Conservation (phyloP, 164 flowering plant genomes). For the Nymphaea thermarum region DNA sequence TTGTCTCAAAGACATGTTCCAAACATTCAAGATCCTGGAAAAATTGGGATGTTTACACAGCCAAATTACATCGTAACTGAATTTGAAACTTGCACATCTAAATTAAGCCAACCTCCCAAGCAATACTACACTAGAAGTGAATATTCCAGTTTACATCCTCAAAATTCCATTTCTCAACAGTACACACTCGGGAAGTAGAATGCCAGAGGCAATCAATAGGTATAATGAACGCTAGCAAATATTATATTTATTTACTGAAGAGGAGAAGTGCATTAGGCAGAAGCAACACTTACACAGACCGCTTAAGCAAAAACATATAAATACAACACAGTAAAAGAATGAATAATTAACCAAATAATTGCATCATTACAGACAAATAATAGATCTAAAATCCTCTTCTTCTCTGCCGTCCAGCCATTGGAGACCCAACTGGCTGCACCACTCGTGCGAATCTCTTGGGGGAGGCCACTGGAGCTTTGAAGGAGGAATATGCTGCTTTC, state of each 20-base stretch:
- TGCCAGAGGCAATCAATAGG: no score
- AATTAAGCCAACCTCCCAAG: no score
- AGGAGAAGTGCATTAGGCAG: background rate
- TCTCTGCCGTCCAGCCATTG: constrained; percentile 46
- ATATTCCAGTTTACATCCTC: no score
- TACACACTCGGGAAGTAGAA: no score
- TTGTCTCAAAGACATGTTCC: no score
- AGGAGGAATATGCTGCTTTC: constrained; percentile 45
- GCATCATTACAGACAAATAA: background rate
- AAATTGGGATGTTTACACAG: no score
- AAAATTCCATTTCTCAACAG: no score
- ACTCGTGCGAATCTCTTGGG: constrained; percentile 46
- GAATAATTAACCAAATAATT: background rate
- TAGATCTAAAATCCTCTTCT: constrained; percentile 31
- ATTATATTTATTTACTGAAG: background rate
- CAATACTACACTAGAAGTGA: no score
- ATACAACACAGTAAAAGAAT: background rate
- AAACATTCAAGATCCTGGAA: no score
- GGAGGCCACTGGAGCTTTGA: constrained; percentile 53
- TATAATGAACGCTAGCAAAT: no score
- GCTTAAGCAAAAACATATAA: background rate
- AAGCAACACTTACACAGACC: background rate
- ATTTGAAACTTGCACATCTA: no score
- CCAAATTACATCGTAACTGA: no score
- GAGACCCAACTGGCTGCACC: constrained; percentile 42